Evolutionary conservation across 2,329 filamentous ascomycete species (phyloP).

Genomic region (Aureobasidium sp.): DNA sequence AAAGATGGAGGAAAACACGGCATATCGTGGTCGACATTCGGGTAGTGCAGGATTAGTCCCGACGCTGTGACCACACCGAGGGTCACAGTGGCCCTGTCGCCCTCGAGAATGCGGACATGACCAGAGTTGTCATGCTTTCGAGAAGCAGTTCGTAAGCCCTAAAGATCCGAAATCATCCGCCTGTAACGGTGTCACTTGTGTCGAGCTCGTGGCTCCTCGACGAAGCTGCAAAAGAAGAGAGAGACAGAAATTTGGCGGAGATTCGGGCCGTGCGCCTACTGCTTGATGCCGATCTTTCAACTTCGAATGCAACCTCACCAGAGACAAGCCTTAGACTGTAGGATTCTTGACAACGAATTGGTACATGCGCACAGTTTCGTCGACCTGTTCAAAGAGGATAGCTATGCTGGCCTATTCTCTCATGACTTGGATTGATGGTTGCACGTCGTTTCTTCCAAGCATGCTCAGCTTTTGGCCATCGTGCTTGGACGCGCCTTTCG

Average conservation of each 20-base stretch:
- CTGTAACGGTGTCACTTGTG: neutral
- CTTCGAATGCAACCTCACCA: neutral
- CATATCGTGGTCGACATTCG: conserved; percentile 2
- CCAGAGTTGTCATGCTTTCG: neutral
- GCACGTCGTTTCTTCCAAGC: neutral
- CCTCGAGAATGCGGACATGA: neutral
- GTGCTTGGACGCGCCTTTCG: neutral
- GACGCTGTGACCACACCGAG: neutral
- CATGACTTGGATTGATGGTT: neutral
- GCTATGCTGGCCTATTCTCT: neutral
- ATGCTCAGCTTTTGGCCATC: neutral
- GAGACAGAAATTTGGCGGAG: neutral
- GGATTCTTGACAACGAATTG: neutral
- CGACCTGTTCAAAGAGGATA: neutral
- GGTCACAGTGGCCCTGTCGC: neutral
- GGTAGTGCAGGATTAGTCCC: neutral
- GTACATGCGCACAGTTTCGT: neutral
- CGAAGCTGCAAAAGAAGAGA: neutral
- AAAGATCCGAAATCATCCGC: neutral
- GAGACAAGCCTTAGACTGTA: neutral
- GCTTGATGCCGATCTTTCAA: neutral
- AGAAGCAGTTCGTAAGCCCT: neutral
- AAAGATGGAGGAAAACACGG: conserved; percentile 10
- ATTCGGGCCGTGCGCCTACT: neutral
- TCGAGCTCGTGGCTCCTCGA: neutral